Percentiles rank a stretch among this genome's conserved stretches.
Evolutionary conservation across 805 yeast species (phyloP).

Genomic region (Ogataea populi-albae): DNA sequence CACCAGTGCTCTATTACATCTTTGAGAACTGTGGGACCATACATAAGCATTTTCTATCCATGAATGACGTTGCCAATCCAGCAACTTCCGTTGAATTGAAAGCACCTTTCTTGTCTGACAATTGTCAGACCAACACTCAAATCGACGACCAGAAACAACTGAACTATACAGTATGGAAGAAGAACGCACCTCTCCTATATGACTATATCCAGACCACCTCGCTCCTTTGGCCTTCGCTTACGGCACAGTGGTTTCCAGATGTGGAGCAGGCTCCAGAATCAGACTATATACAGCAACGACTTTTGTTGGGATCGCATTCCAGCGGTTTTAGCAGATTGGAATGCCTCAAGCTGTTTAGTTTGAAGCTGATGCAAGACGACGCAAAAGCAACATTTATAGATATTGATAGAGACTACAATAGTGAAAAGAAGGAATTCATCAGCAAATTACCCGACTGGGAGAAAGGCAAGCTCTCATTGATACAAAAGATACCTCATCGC

Average conservation of each 20-base stretch:
- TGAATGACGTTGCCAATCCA: no score
- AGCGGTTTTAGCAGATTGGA: slow-evolving; percentile 42
- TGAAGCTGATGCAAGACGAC: slow-evolving; percentile 15
- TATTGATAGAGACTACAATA: slow-evolving; percentile 35
- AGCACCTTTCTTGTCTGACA: no score
- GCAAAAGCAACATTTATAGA: slow-evolving; percentile 14
- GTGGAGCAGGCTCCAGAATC: slow-evolving; percentile 27
- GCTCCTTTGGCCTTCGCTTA: slow-evolving; percentile 62
- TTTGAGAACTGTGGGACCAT: no score
- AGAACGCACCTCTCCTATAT: slow-evolving; percentile 55
- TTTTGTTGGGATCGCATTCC: slow-evolving; percentile 64
- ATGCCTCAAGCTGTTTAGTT: slow-evolving; percentile 19
- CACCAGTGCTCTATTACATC: no score
- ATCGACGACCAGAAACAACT: slow-evolving; percentile 11
- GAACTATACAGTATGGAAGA: slow-evolving; percentile 57
- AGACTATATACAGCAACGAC: slow-evolving; percentile 35
- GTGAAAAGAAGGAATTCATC: slow-evolving; percentile 33
- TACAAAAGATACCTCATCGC: slow-evolving; percentile 61
- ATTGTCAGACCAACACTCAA: no score
- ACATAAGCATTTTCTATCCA: no score
- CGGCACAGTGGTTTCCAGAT: slow-evolving; percentile 65
- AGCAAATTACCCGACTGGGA: slow-evolving; percentile 10
- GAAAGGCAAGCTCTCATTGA: slow-evolving; percentile 11
- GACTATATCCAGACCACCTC: slow-evolving; percentile 50
- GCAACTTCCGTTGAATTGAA: no score